Conservation (phyloP, 2,329 filamentous ascomycete genomes). For the Aspergillus calidoustus region DNA sequence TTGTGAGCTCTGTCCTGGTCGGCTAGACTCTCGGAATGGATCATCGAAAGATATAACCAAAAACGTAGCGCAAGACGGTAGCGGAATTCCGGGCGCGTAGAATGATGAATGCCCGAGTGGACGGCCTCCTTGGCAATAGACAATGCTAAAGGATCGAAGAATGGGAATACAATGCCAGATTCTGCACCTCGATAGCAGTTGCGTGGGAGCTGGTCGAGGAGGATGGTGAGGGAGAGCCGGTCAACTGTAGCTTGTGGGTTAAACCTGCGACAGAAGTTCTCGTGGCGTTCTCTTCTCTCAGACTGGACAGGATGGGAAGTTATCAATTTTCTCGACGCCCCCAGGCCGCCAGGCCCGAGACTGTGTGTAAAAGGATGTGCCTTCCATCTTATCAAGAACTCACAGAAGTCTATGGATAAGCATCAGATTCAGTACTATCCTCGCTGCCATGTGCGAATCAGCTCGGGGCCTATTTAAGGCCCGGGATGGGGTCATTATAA, state of each 20-base stretch:
- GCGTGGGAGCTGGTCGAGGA: slow-evolving; percentile 67
- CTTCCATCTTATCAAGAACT: too few species aligned
- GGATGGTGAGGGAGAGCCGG: slow-evolving; percentile 56
- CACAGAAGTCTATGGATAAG: not conserved
- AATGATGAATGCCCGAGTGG: slow-evolving; percentile 37
- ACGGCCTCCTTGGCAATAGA: slow-evolving; percentile 48
- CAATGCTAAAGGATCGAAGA: slow-evolving; percentile 62
- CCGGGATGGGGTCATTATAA: too few species aligned
- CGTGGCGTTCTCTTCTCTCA: too few species aligned
- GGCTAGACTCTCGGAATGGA: slow-evolving; percentile 50
- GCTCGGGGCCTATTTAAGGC: not conserved
- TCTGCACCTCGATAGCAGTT: slow-evolving; percentile 63
- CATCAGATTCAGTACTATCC: not conserved
- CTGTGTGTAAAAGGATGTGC: too few species aligned
- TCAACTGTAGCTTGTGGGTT: slow-evolving; percentile 20
- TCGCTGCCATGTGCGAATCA: not conserved
- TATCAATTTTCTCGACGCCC: too few species aligned
- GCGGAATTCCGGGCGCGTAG: slow-evolving; percentile 36
- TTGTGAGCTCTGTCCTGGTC: not conserved
- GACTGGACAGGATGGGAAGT: too few species aligned
- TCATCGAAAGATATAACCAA: slow-evolving; percentile 66
- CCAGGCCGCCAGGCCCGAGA: too few species aligned
- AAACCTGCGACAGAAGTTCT: too few species aligned
- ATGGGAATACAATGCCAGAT: slow-evolving; percentile 53
- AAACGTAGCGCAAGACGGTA: slow-evolving; percentile 45